These are phyloP conservation scores for Scheffersomyces coipomensis DNA, from an alignment of 805 yeast genomes.

Conservation along the genomic window DNA sequence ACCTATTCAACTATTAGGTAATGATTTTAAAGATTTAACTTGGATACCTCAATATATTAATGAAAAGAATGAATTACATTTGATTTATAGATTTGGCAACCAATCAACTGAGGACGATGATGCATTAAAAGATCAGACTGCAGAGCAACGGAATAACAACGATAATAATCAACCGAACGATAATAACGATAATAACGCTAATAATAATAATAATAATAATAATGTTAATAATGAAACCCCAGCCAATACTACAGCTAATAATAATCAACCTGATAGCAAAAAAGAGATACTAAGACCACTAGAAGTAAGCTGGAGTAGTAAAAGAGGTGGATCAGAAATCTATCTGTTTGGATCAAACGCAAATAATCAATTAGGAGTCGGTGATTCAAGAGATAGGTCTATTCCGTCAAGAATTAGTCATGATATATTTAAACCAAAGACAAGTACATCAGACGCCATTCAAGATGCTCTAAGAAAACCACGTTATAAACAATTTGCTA, in stretches of 20 bases:
- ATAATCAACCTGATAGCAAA: background rate
- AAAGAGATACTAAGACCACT: constrained; percentile 1
- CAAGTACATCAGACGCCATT: background rate
- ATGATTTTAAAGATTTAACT: constrained; percentile 42
- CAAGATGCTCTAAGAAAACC: constrained; percentile 28
- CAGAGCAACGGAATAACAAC: background rate
- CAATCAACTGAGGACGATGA: background rate
- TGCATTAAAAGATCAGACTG: background rate
- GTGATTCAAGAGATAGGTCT: constrained; percentile 51
- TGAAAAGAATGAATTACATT: constrained; percentile 29
- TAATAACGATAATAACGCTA: background rate
- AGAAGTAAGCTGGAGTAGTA: constrained; percentile 27
- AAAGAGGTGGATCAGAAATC: constrained; percentile 57
- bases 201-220: no score
- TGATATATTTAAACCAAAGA: constrained; percentile 19
- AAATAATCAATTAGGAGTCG: constrained; percentile 64
- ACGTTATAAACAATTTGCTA: constrained; percentile 44
- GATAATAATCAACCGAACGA: background rate
- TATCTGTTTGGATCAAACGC: constrained; percentile 63
- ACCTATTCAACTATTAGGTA: constrained; percentile 65
- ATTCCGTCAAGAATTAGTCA: constrained; percentile 40
- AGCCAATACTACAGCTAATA: background rate
- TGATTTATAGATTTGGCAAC: constrained; percentile 18
- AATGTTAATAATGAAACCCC: no score
- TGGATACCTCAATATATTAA: constrained; percentile 44